Conservation (phyloP, 441 rosid species). For the Geranium incanum region DNA sequence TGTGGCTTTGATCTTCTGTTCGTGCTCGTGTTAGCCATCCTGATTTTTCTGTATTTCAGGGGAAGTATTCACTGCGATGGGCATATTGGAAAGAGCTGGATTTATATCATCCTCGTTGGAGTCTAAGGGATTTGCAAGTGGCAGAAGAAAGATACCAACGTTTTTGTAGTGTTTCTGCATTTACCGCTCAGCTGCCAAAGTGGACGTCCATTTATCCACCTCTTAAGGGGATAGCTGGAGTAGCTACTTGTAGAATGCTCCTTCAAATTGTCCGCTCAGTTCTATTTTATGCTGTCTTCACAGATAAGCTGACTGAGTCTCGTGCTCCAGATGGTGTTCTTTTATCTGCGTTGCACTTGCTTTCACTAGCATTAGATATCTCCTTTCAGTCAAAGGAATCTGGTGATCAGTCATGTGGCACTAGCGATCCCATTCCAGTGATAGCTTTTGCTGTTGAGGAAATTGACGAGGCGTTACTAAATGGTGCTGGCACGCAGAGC, state of each 20-base stretch:
- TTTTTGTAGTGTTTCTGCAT: constrained; percentile 62
- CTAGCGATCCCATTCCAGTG: constrained; percentile 40
- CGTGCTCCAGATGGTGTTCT: constrained; percentile 80
- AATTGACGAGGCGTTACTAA: constrained; percentile 39
- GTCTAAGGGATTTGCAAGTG: constrained; percentile 78
- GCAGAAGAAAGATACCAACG: constrained; percentile 94
- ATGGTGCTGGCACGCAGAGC: constrained; percentile 52
- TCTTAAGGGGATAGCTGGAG: constrained; percentile 54
- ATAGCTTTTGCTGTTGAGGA: constrained; percentile 62
- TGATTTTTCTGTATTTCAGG: constrained; percentile 39
- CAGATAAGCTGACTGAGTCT: constrained; percentile 50
- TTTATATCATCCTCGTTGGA: constrained; percentile 92
- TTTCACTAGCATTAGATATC: constrained; percentile 68
- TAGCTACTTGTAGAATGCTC: constrained; percentile 70
- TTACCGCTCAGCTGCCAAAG: constrained; percentile 75
- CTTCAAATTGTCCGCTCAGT: constrained; percentile 67
- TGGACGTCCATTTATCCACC: constrained; percentile 82
- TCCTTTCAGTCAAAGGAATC: constrained; percentile 49
- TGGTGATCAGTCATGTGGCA: constrained; percentile 23
- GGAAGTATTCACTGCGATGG: constrained; percentile 74
- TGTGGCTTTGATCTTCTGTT: constrained; percentile 19
- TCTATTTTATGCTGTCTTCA: constrained; percentile 65
- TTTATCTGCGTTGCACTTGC: constrained; percentile 70
- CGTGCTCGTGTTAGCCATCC: constrained; percentile 21
- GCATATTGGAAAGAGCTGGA: constrained; percentile 89